phyloP scores from a whole-genome alignment of 2,329 filamentous ascomycete genomes.

The Zymoseptoria passerinii region DNA sequence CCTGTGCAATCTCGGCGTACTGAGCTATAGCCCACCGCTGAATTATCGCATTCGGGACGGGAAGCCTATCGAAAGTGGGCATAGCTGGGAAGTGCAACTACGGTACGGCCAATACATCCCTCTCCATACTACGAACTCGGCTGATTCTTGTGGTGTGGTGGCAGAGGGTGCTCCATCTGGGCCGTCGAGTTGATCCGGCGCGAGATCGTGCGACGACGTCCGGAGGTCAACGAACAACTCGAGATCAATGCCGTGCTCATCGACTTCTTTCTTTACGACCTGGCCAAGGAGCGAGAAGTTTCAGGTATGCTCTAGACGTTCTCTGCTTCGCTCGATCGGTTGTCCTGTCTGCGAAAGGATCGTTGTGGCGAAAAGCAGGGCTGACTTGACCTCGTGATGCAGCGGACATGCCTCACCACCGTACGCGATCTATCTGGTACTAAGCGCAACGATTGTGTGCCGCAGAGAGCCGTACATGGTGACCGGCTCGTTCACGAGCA shows the following conservation, averaged over 20 bases:
- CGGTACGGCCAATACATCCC: slow-evolving; percentile 37
- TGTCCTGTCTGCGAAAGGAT: not conserved
- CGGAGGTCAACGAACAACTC: slow-evolving; percentile 42
- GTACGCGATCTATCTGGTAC: slow-evolving; percentile 93
- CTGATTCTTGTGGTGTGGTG: not conserved
- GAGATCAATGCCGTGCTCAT: slow-evolving; percentile 80
- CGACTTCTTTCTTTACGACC: slow-evolving; percentile 95
- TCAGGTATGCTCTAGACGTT: slow-evolving; percentile 27
- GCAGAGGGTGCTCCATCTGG: slow-evolving; percentile 80
- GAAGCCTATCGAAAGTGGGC: slow-evolving; percentile 60
- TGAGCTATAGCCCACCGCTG: slow-evolving; percentile 76
- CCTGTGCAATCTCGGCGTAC: slow-evolving; percentile 69
- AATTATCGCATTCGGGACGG: slow-evolving; percentile 59
- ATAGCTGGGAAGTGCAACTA: slow-evolving; percentile 76
- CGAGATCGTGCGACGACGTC: slow-evolving; percentile 68
- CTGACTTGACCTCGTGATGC: not conserved
- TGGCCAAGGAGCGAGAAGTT: slow-evolving; percentile 74
- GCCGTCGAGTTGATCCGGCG: slow-evolving; percentile 80
- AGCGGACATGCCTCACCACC: slow-evolving; percentile 62
- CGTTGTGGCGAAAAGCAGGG: not conserved
- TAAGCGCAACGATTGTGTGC: slow-evolving; percentile 32
- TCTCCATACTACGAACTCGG: not conserved
- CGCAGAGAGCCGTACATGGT: not conserved
- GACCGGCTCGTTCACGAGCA: no score
- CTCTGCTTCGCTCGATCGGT: not conserved